Base-by-base conservation (phyloP, 2,329 filamentous ascomycete species). In the Uncinocarpus reesii region DNA sequence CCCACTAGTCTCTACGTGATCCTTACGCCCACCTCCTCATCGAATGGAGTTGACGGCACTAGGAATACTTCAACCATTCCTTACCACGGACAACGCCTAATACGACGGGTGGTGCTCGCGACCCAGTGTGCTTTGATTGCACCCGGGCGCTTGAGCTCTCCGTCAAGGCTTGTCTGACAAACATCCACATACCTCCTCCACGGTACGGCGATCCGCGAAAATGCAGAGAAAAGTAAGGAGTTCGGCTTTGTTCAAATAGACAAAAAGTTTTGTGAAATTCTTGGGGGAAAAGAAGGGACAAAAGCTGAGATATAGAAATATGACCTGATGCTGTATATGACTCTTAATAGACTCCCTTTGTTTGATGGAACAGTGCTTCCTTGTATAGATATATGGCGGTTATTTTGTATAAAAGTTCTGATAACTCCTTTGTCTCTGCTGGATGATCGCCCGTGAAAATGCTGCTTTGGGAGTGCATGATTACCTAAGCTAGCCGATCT, bases 61-160 rank as follows among this genome's bases (percentile, higher is more conserved):
- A 31, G 26, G 28, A 26, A 4, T n/a, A 2, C 6, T 21, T 32
- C 26, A 21, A 10, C 24, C 3, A 24, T 4, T 26, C 21, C 16
- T 3, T 13, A 18, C 11, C 2, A 15, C 38, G 13, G 28, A 6
- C n/a, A 4, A 26, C 24, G 3, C 7, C 28, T 18, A 35, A 6
- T n/a, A 18, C 26, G 28, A 35, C 34, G 53, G 60, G 64, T 64
- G 58, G 65, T 68, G 61, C 64, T 67, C 63, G 65, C 56, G 60
- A 60, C 55, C 5, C 20, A 41, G 20, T n/a, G 26, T 34, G 35
- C 16, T 23, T 52, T 35, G 28, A 36, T 28, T 15, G 52, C 43
- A 58, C 48, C 49, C 57, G 47, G 57, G 58, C 56, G 58, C 64
- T 68, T 63, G 65, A 68, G 62, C 61, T 66, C 62, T 64, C 60